phyloP scores from a whole-genome alignment of 164 flowering plant genomes.

The Aristolochia fimbriata region DNA sequence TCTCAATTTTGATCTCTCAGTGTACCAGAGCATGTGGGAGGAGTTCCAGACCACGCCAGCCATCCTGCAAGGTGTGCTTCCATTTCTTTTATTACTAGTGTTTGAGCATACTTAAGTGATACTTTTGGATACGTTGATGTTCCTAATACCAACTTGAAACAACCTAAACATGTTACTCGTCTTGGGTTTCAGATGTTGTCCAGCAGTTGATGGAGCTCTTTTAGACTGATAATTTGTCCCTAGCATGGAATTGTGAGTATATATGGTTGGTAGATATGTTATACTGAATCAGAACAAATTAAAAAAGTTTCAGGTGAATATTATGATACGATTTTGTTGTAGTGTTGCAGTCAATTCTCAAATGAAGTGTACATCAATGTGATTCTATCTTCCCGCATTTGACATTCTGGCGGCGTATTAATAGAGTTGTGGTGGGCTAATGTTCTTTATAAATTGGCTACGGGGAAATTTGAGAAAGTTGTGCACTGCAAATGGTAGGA shows the following conservation, averaged over 20 bases:
- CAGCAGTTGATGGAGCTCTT: slow-evolving; percentile 71
- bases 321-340: too few relatives aligned
- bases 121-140: neutral
- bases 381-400: too few relatives aligned
- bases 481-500: too few relatives aligned
- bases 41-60: slow-evolving; percentile 76
- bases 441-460: too few relatives aligned
- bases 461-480: too few relatives aligned
- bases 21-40: slow-evolving; percentile 54
- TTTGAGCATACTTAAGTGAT: neutral
- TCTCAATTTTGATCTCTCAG: slow-evolving; percentile 59
- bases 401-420: too few relatives aligned
- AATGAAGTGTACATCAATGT: too few relatives aligned
- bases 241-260: slow-evolving; percentile 5
- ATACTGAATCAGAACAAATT: too few relatives aligned
- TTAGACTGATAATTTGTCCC: slow-evolving; percentile 9
- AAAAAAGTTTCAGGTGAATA: too few relatives aligned
- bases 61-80: slow-evolving; percentile 54
- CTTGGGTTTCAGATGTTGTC: slow-evolving; percentile 55
- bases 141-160: neutral
- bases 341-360: too few relatives aligned
- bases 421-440: too few relatives aligned
- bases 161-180: neutral
- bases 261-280: neutral
- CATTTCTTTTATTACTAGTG: slow-evolving; percentile 7